These are phyloP conservation scores for Sergeia podlipaevii DNA, from an alignment of 208 protist species.

Conservation along the genomic window DNA sequence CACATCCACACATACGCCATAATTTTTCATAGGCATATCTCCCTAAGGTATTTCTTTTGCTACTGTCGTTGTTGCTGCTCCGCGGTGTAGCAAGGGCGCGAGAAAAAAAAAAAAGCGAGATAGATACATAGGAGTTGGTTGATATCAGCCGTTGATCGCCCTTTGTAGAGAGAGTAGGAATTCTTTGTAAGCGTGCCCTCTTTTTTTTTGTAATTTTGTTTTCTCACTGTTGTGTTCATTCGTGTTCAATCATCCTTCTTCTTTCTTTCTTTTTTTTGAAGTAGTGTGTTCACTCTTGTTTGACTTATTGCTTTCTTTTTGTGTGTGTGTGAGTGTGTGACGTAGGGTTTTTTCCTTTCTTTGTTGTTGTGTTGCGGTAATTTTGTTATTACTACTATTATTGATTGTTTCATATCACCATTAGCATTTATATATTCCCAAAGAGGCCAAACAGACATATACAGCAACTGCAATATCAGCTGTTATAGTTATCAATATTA, in stretches of 20 bases:
- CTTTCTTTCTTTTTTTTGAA: constrained; percentile 4
- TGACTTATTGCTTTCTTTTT: background rate
- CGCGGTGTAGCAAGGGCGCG: no score
- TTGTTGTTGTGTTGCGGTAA: constrained; percentile 9
- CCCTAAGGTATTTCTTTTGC: background rate
- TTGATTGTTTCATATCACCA: background rate
- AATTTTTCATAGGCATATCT: no score
- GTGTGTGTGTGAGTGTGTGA: constrained; percentile 1
- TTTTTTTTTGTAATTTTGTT: constrained; percentile 5
- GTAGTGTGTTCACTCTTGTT: background rate
- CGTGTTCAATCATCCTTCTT: background rate
- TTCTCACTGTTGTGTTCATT: background rate
- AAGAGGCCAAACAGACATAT: no score
- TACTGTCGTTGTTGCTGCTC: constrained; percentile 5
- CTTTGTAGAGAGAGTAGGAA: no score
- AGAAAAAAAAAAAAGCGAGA: no score
- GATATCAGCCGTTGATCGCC: no score
- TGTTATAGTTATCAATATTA: no score
- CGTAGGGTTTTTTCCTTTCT: constrained; percentile 2
- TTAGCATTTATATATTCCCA: no score
- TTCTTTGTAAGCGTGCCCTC: constrained; percentile 4
- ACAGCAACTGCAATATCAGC: no score
- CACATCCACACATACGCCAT: no score
- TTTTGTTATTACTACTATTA: background rate
- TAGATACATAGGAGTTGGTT: no score